phyloP scores from a whole-genome alignment of 2,329 filamentous ascomycete species.

The Talaromyces sp. region DNA sequence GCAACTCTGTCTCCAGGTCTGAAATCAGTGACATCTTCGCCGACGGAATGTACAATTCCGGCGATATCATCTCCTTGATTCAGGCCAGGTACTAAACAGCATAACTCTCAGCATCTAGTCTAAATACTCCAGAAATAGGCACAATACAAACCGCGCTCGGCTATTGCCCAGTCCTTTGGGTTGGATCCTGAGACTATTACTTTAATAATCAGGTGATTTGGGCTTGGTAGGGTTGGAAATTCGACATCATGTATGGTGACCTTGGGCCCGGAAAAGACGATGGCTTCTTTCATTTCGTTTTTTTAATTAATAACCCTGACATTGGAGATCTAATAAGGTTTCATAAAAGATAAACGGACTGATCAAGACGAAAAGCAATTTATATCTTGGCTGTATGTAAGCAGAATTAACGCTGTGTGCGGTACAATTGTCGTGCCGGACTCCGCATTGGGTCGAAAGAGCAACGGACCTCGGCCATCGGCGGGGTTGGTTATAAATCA shows the following conservation, averaged over 20 bases:
- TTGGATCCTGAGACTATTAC: neutral
- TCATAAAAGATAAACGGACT: neutral
- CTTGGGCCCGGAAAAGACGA: neutral
- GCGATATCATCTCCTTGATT: constrained; percentile 22
- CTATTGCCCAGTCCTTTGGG: constrained; percentile 2
- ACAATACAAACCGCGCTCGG: neutral
- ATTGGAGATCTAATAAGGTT: neutral
- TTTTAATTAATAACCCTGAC: neutral
- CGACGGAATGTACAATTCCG: constrained; percentile 15
- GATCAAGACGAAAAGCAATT: neutral
- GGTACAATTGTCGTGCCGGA: neutral
- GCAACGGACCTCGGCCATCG: neutral
- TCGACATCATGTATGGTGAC: neutral
- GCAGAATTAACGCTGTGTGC: no score
- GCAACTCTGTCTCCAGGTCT: constrained; percentile 45
- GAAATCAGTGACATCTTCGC: neutral
- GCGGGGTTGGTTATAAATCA: neutral
- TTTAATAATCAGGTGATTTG: neutral
- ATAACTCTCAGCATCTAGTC: neutral
- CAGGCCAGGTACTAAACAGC: neutral
- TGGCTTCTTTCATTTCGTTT: neutral
- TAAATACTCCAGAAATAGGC: neutral
- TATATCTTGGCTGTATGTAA: neutral
- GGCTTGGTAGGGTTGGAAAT: neutral
- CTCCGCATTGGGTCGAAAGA: neutral